These are phyloP conservation scores for Aegilops speltoides DNA, from an alignment of 176 grass and related monocot genomes.

Conservation along the genomic window DNA sequence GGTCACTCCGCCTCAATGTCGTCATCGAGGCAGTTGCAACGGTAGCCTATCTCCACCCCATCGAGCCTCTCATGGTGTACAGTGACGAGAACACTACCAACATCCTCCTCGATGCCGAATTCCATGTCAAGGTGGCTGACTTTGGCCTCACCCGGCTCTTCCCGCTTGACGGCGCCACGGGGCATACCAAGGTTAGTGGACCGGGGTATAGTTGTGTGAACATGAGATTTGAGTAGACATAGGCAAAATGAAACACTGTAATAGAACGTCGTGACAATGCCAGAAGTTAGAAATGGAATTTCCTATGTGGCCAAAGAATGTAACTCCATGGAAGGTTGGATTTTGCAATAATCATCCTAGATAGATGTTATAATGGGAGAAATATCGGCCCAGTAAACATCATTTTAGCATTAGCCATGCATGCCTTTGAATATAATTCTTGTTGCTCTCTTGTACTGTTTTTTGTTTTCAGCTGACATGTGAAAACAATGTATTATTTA, in stretches of 20 bases:
- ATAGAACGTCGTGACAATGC: no score
- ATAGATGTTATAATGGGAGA: not conserved
- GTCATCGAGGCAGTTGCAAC: constrained; percentile 74
- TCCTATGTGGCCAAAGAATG: not conserved
- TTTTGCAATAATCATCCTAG: not conserved
- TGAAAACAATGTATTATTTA: not conserved
- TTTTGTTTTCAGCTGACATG: no score
- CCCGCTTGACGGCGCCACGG: constrained; percentile 49
- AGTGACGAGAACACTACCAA: constrained; percentile 78
- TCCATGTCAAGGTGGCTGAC: constrained; percentile 85
- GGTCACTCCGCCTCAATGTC: constrained; percentile 49
- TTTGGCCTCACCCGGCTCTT: constrained; percentile 81
- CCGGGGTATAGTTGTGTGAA: no score
- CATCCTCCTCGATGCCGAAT: constrained; percentile 70
- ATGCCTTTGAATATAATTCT: no score
- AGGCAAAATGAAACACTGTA: no score
- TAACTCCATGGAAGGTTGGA: not conserved
- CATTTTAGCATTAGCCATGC: no score
- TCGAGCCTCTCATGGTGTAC: constrained; percentile 72
- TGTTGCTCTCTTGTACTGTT: no score
- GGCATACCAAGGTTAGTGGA: constrained; percentile 77
- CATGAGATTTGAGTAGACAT: no score
- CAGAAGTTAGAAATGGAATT: no score
- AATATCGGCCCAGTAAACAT: no score
- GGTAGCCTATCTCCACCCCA: constrained; percentile 56